These are phyloP conservation scores for Amniculicola lignicola DNA, from an alignment of 495 filamentous ascomycete genomes.

Conservation along the genomic window DNA sequence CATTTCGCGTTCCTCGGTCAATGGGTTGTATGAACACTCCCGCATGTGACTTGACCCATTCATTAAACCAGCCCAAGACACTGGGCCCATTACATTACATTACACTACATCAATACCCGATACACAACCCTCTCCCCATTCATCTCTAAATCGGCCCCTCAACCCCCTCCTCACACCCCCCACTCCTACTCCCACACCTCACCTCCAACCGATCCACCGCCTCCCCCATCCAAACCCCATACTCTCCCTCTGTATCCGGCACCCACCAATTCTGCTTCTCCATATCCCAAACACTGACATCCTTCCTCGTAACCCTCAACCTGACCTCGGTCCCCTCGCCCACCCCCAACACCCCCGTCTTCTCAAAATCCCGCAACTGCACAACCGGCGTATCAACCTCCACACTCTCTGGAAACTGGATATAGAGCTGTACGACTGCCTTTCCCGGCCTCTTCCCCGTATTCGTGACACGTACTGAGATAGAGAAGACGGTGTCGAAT, in stretches of 20 bases:
- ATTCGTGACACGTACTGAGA: constrained; percentile 56
- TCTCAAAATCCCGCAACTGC: constrained; percentile 66
- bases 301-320: constrained; percentile 60
- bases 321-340: constrained; percentile 47
- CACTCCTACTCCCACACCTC: constrained; percentile 20
- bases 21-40: no score
- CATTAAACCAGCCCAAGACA: no score
- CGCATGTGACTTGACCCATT: no score
- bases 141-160: constrained; percentile 15
- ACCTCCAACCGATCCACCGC: constrained; percentile 13
- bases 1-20: no score
- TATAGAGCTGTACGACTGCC: constrained; percentile 62
- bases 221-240: constrained; percentile 34
- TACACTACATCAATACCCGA: no score
- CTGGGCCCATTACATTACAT: no score
- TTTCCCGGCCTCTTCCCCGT: constrained; percentile 47
- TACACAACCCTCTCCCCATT: no score
- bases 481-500: constrained; percentile 55
- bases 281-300: constrained; percentile 66
- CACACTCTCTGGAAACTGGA: constrained; percentile 49
- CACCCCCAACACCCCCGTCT: constrained; percentile 47
- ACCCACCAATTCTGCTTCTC: constrained; percentile 56
- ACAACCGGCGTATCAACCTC: constrained; percentile 48
- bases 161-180: constrained; percentile 14
- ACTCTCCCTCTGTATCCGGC: constrained; percentile 24